Base-by-base conservation (phyloP, 176 grass and related monocot genomes). In the maize (Zea mays) region DNA sequence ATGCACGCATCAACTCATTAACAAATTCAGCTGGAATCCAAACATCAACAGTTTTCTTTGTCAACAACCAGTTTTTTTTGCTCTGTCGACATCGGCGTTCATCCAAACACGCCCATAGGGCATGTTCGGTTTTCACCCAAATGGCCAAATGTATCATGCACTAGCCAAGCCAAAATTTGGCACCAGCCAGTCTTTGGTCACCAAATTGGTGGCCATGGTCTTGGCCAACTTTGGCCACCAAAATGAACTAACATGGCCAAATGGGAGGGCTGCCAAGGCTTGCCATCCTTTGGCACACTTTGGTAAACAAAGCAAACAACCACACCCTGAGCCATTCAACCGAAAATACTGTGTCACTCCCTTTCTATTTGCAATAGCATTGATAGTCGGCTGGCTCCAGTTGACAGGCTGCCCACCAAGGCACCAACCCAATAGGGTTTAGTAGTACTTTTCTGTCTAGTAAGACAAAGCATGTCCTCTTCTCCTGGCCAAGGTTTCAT, bases 361-460 rank as follows among this genome's bases (percentile, higher is more conserved):
- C 13, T 69, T 8, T 79, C 63, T 54, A 17, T 65, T 16, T 71
- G 65, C 40, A 59, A 38, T 54, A 47, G 40, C 51, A 70, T 60
- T n/a, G 39, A 7, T 44, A 67, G 4, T 34, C 4, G n/a, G 58
- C 4, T 59, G 36, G 17, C 13, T 56, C 21, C 8, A 74, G 20
- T 43, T 74, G 71, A 42, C 4, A 19, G 55, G 55, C 19, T 21
- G 7, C n/a, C 19, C 55, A 58, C 55, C 6, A n/a, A 19, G 52
- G 52, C 16, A 16, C 16, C 16, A 6, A 6, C 4, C 16, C 17
- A 55, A 55, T 55, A 55, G 6, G 16, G 16, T 6, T 57, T 20
- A 17, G 27, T 27, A 57, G 17, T 55, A n/a, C 51, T n/a, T 55
- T n/a, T 56, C 52, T 21, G 8, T 58, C 55, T 58, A 19, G 10